These are phyloP conservation scores for Dioszegia hungarica DNA, from an alignment of 768 basidiomycete genomes.

Conservation along the genomic window DNA sequence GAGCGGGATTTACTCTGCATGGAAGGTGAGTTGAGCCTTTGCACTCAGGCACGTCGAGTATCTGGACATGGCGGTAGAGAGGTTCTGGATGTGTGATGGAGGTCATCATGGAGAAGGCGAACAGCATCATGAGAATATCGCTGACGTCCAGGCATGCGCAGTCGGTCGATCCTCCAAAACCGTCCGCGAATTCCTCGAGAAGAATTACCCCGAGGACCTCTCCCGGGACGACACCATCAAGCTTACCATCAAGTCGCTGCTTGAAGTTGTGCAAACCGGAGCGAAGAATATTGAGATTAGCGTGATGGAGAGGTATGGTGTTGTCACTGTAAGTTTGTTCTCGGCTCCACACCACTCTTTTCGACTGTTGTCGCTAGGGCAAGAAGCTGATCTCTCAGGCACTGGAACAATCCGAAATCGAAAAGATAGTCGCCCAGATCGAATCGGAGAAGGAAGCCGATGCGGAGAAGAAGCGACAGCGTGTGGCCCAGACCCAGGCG, in stretches of 20 bases:
- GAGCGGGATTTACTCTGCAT: conserved; percentile 93
- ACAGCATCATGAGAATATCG: background rate
- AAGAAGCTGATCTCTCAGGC: conserved; percentile 57
- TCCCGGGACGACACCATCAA: conserved; percentile 85
- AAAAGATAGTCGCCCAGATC: conserved; percentile 84
- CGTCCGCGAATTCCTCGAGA: conserved; percentile 96
- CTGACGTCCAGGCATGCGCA: conserved; percentile 71
- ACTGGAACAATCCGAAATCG: conserved; percentile 79
- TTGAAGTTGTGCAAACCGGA: conserved; percentile 99
- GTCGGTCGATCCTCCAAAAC: conserved; percentile 98
- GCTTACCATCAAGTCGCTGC: conserved; percentile 85
- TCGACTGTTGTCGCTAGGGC: too few species aligned
- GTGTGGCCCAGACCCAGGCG: conserved; percentile 71
- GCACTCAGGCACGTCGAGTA: too few species aligned
- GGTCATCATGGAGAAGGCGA: too few species aligned
- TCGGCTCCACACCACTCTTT: too few species aligned
- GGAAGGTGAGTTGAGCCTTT: conserved; percentile 68
- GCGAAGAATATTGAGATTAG: conserved; percentile 99
- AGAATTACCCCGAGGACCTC: conserved; percentile 91
- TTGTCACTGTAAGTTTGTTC: conserved; percentile 66
- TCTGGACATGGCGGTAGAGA: too few species aligned
- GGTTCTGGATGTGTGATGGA: too few species aligned
- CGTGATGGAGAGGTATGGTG: conserved; percentile 92
- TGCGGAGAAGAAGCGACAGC: conserved; percentile 86
- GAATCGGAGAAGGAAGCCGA: conserved; percentile 97